phyloP scores from a whole-genome alignment of 805 yeast species.

The Nakazawaea wyomingensis region DNA sequence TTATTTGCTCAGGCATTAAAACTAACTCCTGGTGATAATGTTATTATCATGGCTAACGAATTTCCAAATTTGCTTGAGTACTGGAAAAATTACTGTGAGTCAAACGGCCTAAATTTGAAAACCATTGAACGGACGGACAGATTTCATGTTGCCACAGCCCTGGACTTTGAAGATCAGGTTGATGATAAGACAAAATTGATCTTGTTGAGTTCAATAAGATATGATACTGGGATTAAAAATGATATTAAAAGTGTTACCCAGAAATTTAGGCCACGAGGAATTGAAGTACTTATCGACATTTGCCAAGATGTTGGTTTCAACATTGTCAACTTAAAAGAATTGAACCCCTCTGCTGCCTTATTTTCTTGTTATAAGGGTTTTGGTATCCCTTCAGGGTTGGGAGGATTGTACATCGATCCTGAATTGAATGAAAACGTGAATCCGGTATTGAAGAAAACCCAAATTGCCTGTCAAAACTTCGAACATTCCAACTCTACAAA shows the following conservation, averaged over 20 bases:
- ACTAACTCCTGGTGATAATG: neutral
- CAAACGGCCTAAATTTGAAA: neutral
- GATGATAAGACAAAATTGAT: constrained; percentile 5
- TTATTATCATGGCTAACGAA: constrained; percentile 2
- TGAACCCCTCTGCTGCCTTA: constrained; percentile 7
- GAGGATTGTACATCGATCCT: constrained; percentile 6
- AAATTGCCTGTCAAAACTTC: constrained; percentile 30
- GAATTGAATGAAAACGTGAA: neutral
- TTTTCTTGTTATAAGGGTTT: constrained; percentile 9
- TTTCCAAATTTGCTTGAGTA: neutral
- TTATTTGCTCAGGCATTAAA: neutral
- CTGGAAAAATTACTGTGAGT: constrained; percentile 2
- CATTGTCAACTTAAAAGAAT: constrained; percentile 6
- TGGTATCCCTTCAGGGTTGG: constrained; percentile 18
- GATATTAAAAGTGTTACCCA: constrained; percentile 7
- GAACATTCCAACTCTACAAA: constrained; percentile 22
- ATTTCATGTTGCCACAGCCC: neutral
- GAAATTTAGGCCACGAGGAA: constrained; percentile 8
- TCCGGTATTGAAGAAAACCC: constrained; percentile 24
- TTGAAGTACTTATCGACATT: constrained; percentile 12
- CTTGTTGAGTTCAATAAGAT: constrained; percentile 4
- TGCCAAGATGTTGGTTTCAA: constrained; percentile 14
- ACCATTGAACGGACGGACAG: neutral
- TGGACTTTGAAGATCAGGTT: neutral
- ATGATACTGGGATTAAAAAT: constrained; percentile 12